A percentile compares a stretch with the other conserved stretches of the same genome.
phyloP scores from a whole-genome alignment of 768 basidiomycete species.

The Hysterangium stoloniferum region DNA sequence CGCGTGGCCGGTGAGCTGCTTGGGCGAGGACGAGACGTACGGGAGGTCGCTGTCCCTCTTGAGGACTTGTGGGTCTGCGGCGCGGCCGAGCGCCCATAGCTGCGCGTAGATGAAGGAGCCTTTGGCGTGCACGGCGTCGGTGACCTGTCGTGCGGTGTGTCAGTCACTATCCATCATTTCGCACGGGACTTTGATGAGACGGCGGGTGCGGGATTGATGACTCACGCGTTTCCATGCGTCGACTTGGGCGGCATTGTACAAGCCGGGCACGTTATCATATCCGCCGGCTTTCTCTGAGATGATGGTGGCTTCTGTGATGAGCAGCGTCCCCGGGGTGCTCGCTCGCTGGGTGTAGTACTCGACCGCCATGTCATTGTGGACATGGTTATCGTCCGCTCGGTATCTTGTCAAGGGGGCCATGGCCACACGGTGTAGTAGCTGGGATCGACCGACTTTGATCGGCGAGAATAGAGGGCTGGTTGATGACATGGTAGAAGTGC shows the following conservation, averaged over 20 bases:
- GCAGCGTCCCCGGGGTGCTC: conserved; percentile 19
- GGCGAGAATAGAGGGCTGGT: conserved; percentile 16
- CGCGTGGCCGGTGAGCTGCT: conserved; percentile 13
- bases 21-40: conserved; percentile 7
- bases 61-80: conserved; percentile 28
- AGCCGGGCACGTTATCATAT: conserved; percentile 44
- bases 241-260: conserved; percentile 56
- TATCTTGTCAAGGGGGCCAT: conserved; percentile 19
- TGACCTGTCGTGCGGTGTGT: conserved; percentile 32
- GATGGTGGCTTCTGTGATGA: conserved; percentile 30
- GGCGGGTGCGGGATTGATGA: too few relatives aligned
- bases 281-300: conserved; percentile 23
- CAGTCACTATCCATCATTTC: too few relatives aligned
- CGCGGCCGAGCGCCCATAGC: conserved; percentile 50
- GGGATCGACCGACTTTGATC: conserved; percentile 14
- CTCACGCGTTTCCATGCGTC: conserved; percentile 45
- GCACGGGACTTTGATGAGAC: too few relatives aligned
- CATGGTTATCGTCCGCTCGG: conserved; percentile 16
- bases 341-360: conserved; percentile 16
- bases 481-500: too few relatives aligned
- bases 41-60: conserved; percentile 17
- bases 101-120: conserved; percentile 47
- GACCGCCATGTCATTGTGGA: conserved; percentile 11
- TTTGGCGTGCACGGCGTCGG: conserved; percentile 47
- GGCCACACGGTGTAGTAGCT: conserved; percentile 18